phyloP scores from a whole-genome alignment of 2,329 filamentous ascomycete species.

The Penicillium italicum region DNA sequence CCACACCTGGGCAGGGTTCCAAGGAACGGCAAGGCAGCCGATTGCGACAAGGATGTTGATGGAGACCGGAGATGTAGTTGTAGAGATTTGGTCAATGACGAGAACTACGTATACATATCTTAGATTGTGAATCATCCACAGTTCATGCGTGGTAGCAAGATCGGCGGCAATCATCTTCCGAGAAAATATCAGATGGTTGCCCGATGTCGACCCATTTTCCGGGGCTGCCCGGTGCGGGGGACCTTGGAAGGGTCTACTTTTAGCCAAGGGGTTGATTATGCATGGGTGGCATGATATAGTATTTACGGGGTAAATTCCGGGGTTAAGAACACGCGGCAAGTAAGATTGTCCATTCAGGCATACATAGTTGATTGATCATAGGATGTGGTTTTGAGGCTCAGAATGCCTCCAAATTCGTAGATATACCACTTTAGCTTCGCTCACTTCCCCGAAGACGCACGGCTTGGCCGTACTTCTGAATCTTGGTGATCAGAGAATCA shows the following conservation, averaged over 20 bases:
- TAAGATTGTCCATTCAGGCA: slow-evolving; percentile 8
- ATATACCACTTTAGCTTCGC: slow-evolving; percentile 58
- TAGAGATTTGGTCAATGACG: background rate
- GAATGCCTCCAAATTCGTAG: slow-evolving; percentile 8
- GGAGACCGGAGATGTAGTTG: background rate
- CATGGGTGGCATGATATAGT: background rate
- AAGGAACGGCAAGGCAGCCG: background rate
- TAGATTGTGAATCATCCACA: background rate
- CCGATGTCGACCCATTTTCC: background rate
- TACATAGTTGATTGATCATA: slow-evolving; percentile 9
- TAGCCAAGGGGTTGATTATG: background rate
- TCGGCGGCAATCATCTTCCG: background rate
- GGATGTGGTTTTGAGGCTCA: slow-evolving; percentile 3
- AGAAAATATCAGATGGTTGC: slow-evolving; percentile 1
- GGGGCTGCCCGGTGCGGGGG: slow-evolving; percentile 6
- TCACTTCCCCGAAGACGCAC: slow-evolving; percentile 93
- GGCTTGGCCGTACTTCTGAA: slow-evolving; percentile 98
- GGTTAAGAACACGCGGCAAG: background rate
- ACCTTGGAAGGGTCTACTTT: background rate
- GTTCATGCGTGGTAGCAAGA: background rate
- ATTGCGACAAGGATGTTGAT: slow-evolving; percentile 1
- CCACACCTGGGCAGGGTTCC: slow-evolving; percentile 11
- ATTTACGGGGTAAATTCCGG: background rate
- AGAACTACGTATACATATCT: background rate
- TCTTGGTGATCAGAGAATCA: slow-evolving; percentile 95